Percentiles rank a stretch among this genome's conserved stretches.
These are phyloP conservation scores for Cryphonectria parasitica DNA, from an alignment of 2,329 filamentous ascomycete species.

Conservation along the genomic window DNA sequence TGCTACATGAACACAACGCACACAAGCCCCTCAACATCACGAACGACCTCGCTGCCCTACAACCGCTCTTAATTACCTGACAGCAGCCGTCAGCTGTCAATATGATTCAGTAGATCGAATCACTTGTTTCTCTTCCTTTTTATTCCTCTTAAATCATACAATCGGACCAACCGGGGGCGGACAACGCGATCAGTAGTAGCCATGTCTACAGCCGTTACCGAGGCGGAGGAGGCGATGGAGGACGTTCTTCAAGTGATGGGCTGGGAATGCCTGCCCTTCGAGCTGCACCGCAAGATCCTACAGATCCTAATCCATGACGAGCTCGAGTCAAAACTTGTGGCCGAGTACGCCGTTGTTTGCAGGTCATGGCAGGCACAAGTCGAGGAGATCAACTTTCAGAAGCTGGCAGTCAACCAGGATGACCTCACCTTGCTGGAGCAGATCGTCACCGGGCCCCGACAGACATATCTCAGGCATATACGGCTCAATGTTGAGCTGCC, in stretches of 20 bases:
- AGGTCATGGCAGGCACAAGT: constrained; percentile 35
- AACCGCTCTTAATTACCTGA: neutral
- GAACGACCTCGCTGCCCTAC: neutral
- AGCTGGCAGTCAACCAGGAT: constrained; percentile 30
- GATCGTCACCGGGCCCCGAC: constrained; percentile 31
- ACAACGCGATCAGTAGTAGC: neutral
- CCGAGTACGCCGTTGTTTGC: constrained; percentile 36
- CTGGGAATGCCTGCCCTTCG: constrained; percentile 27
- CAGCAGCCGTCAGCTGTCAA: neutral
- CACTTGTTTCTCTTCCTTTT: neutral
- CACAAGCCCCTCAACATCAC: neutral
- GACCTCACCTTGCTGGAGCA: constrained; percentile 33
- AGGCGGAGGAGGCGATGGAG: neutral
- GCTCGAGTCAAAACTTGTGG: constrained; percentile 20
- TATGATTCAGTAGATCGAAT: too few species aligned
- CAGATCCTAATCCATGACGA: constrained; percentile 25
- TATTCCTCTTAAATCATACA: neutral
- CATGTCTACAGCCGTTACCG: neutral
- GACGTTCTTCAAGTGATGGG: neutral
- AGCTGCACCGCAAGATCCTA: constrained; percentile 30
- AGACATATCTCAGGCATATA: constrained; percentile 32
- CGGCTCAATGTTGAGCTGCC: constrained; percentile 34
- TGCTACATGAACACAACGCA: neutral
- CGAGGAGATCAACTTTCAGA: constrained; percentile 34
- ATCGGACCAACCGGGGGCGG: neutral